Percentiles rank a stretch among this genome's conserved stretches.
Conservation (phyloP, 2,329 filamentous ascomycete species). For the Juglanconis oblonga region DNA sequence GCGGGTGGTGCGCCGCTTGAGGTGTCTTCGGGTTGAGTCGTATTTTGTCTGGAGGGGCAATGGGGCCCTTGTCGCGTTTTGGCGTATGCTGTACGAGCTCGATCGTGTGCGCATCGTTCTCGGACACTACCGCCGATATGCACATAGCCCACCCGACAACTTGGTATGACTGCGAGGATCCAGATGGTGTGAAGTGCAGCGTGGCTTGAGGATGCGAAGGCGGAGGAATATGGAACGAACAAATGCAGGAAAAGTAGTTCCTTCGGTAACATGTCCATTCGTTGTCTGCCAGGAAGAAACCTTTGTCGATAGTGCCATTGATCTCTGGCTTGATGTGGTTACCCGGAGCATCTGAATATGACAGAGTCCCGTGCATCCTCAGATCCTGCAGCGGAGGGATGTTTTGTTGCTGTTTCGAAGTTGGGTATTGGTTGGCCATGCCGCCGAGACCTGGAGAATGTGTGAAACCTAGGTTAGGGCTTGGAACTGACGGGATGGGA, state of each 20-base stretch:
- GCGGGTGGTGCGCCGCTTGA: constrained; percentile 43
- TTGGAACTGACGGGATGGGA: constrained; percentile 52
- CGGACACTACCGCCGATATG: constrained; percentile 79
- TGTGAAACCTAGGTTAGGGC: constrained; percentile 43
- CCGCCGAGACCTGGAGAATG: constrained; percentile 35
- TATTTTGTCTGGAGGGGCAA: constrained; percentile 67
- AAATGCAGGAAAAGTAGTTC: constrained; percentile 86
- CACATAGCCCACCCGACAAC: constrained; percentile 78
- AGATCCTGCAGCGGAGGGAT: constrained; percentile 53
- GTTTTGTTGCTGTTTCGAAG: constrained; percentile 36
- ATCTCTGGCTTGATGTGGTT: constrained; percentile 65
- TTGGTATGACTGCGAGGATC: constrained; percentile 55
- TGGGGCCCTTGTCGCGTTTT: constrained; percentile 85
- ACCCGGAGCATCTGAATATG: constrained; percentile 52
- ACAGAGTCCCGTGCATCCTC: constrained; percentile 56
- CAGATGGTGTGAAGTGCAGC: constrained; percentile 49
- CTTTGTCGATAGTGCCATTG: constrained; percentile 79
- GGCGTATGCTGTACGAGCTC: constrained; percentile 89
- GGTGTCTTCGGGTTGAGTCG: constrained; percentile 65
- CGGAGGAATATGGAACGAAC: constrained; percentile 70
- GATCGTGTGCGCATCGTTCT: constrained; percentile 70
- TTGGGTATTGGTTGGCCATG: constrained; percentile 47
- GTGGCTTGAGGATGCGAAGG: constrained; percentile 32
- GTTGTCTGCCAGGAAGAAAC: constrained; percentile 76
- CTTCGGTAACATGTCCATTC: constrained; percentile 92